Conservation (phyloP, 148 eudicot genomes). For the Rhododendron ferrugineum region DNA sequence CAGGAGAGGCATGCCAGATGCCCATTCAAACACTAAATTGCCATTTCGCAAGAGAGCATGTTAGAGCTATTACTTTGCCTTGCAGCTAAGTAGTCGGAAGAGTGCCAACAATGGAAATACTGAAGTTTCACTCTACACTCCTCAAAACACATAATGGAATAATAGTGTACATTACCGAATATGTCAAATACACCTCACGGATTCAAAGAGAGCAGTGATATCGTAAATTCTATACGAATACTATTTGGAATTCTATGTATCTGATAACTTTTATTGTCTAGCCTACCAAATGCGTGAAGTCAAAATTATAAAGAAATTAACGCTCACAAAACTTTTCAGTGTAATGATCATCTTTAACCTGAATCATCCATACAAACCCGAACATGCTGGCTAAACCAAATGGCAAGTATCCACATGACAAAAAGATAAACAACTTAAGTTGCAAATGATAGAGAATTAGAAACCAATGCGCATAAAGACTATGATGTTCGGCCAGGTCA, state of each 20-base stretch:
- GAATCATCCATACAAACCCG: not conserved
- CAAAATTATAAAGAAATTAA: not conserved
- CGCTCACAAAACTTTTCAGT: not conserved
- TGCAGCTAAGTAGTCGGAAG: not conserved
- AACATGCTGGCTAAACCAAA: not conserved
- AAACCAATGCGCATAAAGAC: not conserved
- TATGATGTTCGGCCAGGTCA: not conserved
- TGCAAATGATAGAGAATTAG: not conserved
- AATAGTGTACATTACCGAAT: not conserved
- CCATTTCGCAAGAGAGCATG: not conserved
- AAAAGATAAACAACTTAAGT: too few relatives aligned
- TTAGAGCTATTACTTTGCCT: not conserved
- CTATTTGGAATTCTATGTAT: not conserved
- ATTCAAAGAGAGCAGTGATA: not conserved
- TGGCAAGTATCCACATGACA: not conserved
- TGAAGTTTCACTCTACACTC: not conserved
- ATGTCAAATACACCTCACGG: not conserved
- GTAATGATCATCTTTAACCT: not conserved
- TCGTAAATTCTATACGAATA: not conserved
- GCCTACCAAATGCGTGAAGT: not conserved
- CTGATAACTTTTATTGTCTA: not conserved
- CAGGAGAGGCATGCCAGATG: not conserved
- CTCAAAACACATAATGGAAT: not conserved
- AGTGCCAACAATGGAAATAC: not conserved
- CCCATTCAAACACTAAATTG: not conserved